Conservation (phyloP, 2,329 filamentous ascomycete genomes). For the Fusarium haematococcum region DNA sequence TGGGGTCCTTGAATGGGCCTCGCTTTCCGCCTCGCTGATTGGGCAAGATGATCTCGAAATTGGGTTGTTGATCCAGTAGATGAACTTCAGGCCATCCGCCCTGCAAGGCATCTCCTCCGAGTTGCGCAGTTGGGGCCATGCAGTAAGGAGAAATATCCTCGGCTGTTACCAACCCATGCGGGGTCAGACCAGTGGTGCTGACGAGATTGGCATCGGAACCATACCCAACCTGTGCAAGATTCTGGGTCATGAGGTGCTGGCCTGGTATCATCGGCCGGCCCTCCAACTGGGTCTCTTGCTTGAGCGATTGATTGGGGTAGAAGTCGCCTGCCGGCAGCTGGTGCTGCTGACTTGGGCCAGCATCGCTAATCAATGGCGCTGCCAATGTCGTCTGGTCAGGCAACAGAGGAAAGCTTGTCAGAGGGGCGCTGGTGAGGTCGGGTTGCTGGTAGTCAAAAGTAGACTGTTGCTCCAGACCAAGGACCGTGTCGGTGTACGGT, state of each 20-base stretch:
- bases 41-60: constrained; percentile 46
- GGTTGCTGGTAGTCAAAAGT: constrained; percentile 33
- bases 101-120: constrained; percentile 18
- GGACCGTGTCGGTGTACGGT: constrained; percentile 24
- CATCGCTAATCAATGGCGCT: constrained; percentile 28
- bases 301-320: constrained; percentile 34
- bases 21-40: constrained; percentile 53
- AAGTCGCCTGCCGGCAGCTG: constrained; percentile 34
- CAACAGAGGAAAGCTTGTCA: constrained; percentile 38
- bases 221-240: constrained; percentile 37
- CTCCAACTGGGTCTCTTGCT: constrained; percentile 34
- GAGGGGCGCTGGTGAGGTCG: constrained; percentile 30
- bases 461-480: constrained; percentile 27
- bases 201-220: constrained; percentile 26
- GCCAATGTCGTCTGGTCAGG: constrained; percentile 31
- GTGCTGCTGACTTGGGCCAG: constrained; percentile 25
- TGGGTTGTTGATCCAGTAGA: constrained; percentile 40
- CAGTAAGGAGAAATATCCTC: constrained; percentile 34
- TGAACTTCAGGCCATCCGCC: constrained; percentile 34
- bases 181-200: constrained; percentile 22
- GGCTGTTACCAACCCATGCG: constrained; percentile 24
- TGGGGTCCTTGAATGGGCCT: constrained; percentile 67
- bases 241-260: constrained; percentile 33
- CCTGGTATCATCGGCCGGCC: constrained; percentile 25
- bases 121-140: constrained; percentile 22